Evolutionary conservation across 2,329 filamentous ascomycete species (phyloP).

Genomic region (Sclerotinia spermophila): DNA sequence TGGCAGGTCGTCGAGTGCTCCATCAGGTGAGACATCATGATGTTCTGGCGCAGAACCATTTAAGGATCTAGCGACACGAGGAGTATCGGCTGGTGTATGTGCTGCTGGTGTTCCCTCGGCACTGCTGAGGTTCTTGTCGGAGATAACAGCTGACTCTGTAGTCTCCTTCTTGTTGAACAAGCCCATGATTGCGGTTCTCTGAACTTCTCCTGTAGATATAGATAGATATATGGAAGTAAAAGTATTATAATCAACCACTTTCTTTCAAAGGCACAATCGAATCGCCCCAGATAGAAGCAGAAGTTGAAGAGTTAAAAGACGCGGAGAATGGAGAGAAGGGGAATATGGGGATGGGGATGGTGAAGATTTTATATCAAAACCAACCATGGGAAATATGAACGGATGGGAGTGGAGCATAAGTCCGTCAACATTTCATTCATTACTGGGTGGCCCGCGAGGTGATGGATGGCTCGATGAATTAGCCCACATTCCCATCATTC

Average conservation of each 20-base stretch:
- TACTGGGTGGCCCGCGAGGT: not conserved
- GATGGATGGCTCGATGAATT: constrained; percentile 6
- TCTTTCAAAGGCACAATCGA: not conserved
- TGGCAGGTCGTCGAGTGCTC: constrained; percentile 16
- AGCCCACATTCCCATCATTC: constrained; percentile 4
- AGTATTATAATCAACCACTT: not conserved
- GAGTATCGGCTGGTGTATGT: constrained; percentile 20
- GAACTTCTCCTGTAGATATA: not conserved
- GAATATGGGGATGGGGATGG: not conserved
- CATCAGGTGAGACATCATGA: constrained; percentile 9
- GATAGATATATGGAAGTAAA: not conserved
- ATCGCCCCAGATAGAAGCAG: not conserved
- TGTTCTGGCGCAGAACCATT: constrained; percentile 2
- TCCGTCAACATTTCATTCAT: constrained; percentile 6
- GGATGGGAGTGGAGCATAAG: not conserved
- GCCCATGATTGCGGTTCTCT: constrained; percentile 16
- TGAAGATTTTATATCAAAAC: not conserved
- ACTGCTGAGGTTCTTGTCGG: constrained; percentile 20
- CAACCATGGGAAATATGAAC: not conserved
- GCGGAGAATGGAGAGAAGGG: constrained; percentile 9
- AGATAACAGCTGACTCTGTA: constrained; percentile 6
- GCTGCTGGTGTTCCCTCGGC: constrained; percentile 19
- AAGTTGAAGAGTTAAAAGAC: not conserved
- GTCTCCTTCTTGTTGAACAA: constrained; percentile 20
- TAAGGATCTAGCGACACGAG: constrained; percentile 15